A percentile compares a stretch with the other conserved stretches of the same genome.
Evolutionary conservation across 2,329 filamentous ascomycete species (phyloP).

Genomic region (Aspergillus sp.): DNA sequence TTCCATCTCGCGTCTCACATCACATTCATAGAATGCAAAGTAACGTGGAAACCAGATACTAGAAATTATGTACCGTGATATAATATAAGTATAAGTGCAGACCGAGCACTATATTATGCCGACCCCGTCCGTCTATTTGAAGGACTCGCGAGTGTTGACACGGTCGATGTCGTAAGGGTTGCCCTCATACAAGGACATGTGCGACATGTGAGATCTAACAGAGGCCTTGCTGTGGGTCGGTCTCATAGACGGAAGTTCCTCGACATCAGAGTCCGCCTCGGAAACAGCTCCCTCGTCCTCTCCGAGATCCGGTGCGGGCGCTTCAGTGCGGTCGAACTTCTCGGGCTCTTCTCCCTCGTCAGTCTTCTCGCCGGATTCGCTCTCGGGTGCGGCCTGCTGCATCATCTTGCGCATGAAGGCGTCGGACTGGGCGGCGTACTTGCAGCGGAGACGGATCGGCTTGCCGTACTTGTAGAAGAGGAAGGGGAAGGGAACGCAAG

Average conservation of each 20-base stretch:
- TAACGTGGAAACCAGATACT: constrained; percentile 11
- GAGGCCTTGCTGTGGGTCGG: constrained; percentile 32
- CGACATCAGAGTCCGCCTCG: constrained; percentile 23
- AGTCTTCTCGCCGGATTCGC: constrained; percentile 22
- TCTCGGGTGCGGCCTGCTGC: constrained; percentile 20
- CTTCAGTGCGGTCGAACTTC: constrained; percentile 35
- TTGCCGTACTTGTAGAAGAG: constrained; percentile 46
- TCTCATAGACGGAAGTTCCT: constrained; percentile 18
- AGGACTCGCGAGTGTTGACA: constrained; percentile 43
- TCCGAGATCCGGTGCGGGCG: constrained; percentile 20
- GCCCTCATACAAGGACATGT: constrained; percentile 39
- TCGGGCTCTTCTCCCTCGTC: constrained; percentile 16
- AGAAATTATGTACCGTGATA: constrained; percentile 21
- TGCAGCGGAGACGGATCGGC: constrained; percentile 42
- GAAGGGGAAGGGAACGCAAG: constrained; percentile 46
- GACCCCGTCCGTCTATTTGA: constrained; percentile 21
- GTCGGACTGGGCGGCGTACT: constrained; percentile 39
- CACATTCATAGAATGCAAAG: constrained; percentile 5
- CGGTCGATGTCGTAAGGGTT: constrained; percentile 48
- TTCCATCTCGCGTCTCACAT: constrained; percentile 15
- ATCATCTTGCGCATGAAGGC: constrained; percentile 39
- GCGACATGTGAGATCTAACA: constrained; percentile 17
- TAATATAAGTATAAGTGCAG: neutral
- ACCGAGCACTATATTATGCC: too few relatives aligned
- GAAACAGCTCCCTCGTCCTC: constrained; percentile 21